These are phyloP conservation scores for Pseudocercospora fuligena DNA, from an alignment of 2,329 filamentous ascomycete species.

Conservation along the genomic window DNA sequence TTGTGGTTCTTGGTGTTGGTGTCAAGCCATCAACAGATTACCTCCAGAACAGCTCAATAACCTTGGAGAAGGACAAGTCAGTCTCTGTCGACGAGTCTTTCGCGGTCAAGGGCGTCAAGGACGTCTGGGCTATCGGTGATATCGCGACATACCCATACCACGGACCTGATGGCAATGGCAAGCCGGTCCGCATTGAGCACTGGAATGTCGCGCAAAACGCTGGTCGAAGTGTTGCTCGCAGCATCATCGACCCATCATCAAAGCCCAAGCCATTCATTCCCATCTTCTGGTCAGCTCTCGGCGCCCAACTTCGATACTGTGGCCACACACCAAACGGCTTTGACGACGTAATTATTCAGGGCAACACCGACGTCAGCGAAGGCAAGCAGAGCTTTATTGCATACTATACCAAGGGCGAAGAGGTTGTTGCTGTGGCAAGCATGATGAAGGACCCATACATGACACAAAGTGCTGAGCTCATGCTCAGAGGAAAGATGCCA, in stretches of 20 bases:
- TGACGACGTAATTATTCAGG: conserved; percentile 83
- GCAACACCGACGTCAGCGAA: conserved; percentile 66
- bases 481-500: conserved; percentile 82
- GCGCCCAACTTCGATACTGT: conserved; percentile 88
- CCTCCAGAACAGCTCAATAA: conserved; percentile 72
- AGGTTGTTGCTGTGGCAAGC: conserved; percentile 84
- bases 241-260: conserved; percentile 70
- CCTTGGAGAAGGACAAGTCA: conserved; percentile 83
- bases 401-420: conserved; percentile 86
- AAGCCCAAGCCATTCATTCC: conserved; percentile 78
- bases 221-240: conserved; percentile 76
- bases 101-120: conserved; percentile 72
- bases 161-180: conserved; percentile 80
- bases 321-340: conserved; percentile 82
- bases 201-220: conserved; percentile 98
- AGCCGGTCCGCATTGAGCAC: conserved; percentile 84
- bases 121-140: conserved; percentile 92
- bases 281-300: conserved; percentile 95
- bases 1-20: conserved; percentile 90
- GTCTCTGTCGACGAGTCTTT: conserved; percentile 80
- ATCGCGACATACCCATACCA: conserved; percentile 95
- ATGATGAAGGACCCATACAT: conserved; percentile 92
- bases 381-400: conserved; percentile 78
- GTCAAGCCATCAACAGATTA: conserved; percentile 85
- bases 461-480: conserved; percentile 80